Evolutionary conservation across 1,284 basidiomycete species (phyloP).

Genomic region (Ganoderma multipileum): DNA sequence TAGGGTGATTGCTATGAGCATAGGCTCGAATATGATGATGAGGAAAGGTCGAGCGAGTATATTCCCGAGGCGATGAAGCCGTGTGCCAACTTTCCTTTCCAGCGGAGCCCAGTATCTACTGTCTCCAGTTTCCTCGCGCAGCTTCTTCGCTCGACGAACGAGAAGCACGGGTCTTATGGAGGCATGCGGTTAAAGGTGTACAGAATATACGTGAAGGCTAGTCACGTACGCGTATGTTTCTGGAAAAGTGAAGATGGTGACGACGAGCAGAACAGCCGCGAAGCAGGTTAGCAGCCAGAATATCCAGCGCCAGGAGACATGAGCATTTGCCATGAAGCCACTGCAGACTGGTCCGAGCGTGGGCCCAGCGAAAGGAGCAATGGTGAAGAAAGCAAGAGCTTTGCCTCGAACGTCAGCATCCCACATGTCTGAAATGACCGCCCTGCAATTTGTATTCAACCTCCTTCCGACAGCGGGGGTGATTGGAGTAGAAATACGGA

Average conservation of each 20-base stretch:
- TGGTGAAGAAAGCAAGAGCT: constrained; percentile 36
- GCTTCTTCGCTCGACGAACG: constrained; percentile 37
- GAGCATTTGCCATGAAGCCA: constrained; percentile 57
- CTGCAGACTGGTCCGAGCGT: constrained; percentile 68
- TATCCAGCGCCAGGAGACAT: constrained; percentile 73
- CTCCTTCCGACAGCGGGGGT: not conserved
- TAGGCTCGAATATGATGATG: constrained; percentile 51
- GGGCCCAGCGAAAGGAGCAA: constrained; percentile 76
- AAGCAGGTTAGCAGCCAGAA: constrained; percentile 82
- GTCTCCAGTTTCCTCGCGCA: constrained; percentile 58
- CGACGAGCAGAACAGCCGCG: constrained; percentile 52
- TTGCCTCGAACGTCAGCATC: constrained; percentile 37
- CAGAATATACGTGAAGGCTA: not conserved
- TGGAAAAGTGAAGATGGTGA: constrained; percentile 73
- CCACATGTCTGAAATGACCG: constrained; percentile 37
- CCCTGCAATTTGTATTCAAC: constrained; percentile 23
- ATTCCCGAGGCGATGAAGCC: constrained; percentile 41
- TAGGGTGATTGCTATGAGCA: constrained; percentile 49
- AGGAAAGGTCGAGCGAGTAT: constrained; percentile 48
- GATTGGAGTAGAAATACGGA: constrained; percentile 9
- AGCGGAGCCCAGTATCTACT: constrained; percentile 54
- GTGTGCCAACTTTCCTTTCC: constrained; percentile 41
- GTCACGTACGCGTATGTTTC: constrained; percentile 70
- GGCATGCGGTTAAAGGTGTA: constrained; percentile 9
- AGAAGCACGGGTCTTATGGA: constrained; percentile 54